A percentile compares a stretch with the other conserved stretches of the same genome.
phyloP scores from a whole-genome alignment of 148 eudicot species.

The Fallopia convolvulus region DNA sequence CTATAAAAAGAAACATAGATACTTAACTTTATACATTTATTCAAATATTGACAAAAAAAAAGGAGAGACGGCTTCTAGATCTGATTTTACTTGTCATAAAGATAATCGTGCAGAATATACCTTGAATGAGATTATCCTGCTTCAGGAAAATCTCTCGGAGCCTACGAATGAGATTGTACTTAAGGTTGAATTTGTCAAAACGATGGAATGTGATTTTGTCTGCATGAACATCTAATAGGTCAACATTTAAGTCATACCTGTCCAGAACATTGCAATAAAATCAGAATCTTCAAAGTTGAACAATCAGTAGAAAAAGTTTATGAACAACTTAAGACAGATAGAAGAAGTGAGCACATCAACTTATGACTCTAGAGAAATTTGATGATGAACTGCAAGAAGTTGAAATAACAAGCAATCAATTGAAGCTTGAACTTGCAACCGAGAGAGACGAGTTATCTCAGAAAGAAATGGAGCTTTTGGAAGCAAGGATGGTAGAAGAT shows the following conservation, averaged over 20 bases:
- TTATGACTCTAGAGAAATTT: slow-evolving; percentile 28
- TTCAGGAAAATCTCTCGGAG: slow-evolving; percentile 94
- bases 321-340: slow-evolving; percentile 1
- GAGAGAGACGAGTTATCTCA: slow-evolving; percentile 34
- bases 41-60: neutral
- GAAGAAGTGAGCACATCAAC: neutral
- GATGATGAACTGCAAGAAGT: slow-evolving; percentile 41
- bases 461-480: slow-evolving; percentile 46
- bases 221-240: slow-evolving; percentile 96
- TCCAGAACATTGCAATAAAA: neutral
- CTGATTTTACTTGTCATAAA: neutral
- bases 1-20: too few species aligned
- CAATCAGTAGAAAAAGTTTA: slow-evolving; percentile 4
- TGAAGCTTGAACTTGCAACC: slow-evolving; percentile 30
- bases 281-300: neutral
- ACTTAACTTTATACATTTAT: slow-evolving; percentile 10
- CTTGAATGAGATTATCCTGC: slow-evolving; percentile 98
- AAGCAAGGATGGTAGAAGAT: slow-evolving; percentile 30
- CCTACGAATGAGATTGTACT: slow-evolving; percentile 99
- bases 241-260: slow-evolving; percentile 97
- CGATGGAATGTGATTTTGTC: slow-evolving; percentile 99
- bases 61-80: neutral
- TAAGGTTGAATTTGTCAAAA: slow-evolving; percentile 95
- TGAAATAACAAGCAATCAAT: slow-evolving; percentile 25
- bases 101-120: slow-evolving; percentile 19